Evolutionary conservation across 768 basidiomycete genomes (phyloP).

Genomic region (Lactarius evosmus): DNA sequence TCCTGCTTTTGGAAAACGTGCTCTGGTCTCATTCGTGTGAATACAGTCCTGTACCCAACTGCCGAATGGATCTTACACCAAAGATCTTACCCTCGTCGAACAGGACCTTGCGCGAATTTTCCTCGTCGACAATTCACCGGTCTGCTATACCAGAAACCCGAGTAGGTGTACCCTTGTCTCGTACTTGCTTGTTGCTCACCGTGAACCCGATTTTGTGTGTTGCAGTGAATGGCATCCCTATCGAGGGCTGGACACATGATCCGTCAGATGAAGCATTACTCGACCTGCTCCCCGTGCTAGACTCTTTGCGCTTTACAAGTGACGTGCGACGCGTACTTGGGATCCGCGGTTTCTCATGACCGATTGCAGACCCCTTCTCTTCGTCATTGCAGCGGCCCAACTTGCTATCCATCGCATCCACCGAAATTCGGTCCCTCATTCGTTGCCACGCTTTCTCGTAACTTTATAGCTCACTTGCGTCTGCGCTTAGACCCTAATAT

Average conservation of each 20-base stretch:
- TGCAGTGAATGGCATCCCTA: constrained; percentile 94
- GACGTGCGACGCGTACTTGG: constrained; percentile 94
- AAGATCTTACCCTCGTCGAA: constrained; percentile 86
- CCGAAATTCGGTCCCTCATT: constrained; percentile 8
- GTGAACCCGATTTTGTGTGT: neutral
- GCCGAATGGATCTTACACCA: constrained; percentile 91
- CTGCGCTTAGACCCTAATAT: constrained; percentile 22
- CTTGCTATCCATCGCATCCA: constrained; percentile 11
- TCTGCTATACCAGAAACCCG: constrained; percentile 90
- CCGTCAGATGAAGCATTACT: constrained; percentile 95
- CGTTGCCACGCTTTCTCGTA: constrained; percentile 19
- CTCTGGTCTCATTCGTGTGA: constrained; percentile 1
- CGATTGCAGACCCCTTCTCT: neutral
- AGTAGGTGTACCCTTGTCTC: constrained; percentile 46
- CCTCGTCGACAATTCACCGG: constrained; percentile 93
- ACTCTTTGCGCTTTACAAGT: constrained; percentile 91
- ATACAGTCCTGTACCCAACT: constrained; percentile 86
- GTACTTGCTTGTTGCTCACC: constrained; percentile 2
- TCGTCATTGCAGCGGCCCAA: neutral
- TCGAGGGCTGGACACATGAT: constrained; percentile 99
- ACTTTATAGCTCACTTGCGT: constrained; percentile 24
- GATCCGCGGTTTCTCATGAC: constrained; percentile 52
- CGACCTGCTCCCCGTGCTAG: constrained; percentile 91
- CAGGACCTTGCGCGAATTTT: constrained; percentile 89
- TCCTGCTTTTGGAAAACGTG: neutral